Conservation (phyloP, 306 rosid genomes). For the Comarum palustre region DNA sequence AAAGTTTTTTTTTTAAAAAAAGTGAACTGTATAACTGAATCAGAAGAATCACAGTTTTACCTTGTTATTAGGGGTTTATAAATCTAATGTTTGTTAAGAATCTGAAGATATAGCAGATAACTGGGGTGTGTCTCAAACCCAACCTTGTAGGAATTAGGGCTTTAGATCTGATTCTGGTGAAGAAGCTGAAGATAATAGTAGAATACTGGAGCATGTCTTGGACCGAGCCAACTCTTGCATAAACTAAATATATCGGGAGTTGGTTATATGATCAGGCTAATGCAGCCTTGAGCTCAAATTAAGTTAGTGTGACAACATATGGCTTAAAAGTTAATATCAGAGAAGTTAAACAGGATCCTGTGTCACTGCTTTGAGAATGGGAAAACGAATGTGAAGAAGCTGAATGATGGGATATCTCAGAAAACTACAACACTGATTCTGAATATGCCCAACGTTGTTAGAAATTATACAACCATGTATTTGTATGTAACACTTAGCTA, state of each 20-base stretch:
- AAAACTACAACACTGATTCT: neutral
- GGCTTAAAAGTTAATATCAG: neutral
- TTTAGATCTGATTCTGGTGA: neutral
- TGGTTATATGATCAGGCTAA: neutral
- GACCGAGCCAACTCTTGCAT: no score
- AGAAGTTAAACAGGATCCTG: neutral
- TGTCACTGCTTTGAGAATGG: neutral
- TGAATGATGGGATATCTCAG: neutral
- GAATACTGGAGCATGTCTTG: neutral
- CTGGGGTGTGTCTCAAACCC: neutral
- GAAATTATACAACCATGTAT: neutral
- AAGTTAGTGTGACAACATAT: neutral
- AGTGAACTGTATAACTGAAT: no score
- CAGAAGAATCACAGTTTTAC: neutral
- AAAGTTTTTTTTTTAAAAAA: no score
- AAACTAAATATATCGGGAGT: neutral
- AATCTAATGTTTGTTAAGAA: neutral
- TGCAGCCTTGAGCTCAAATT: neutral
- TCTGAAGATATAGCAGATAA: neutral
- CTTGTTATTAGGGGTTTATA: neutral
- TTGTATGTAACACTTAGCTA: no score
- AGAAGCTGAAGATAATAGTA: neutral
- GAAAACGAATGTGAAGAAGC: neutral
- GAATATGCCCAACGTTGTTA: neutral
- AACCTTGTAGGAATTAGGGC: neutral